These are phyloP conservation scores for Monilinia aucupariae DNA, from an alignment of 2,329 filamentous ascomycete genomes.

Conservation along the genomic window DNA sequence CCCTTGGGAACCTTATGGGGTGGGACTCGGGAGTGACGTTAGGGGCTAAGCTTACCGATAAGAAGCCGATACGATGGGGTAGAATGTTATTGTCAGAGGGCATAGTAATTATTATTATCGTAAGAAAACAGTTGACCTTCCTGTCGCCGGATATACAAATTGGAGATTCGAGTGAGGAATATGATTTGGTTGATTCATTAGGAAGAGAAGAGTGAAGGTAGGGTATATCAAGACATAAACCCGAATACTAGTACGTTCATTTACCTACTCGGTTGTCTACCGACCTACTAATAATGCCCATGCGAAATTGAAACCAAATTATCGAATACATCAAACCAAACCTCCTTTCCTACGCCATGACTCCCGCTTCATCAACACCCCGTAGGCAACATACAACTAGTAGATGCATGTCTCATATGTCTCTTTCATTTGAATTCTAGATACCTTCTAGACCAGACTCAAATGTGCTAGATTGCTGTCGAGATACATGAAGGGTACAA, in stretches of 20 bases:
- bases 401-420: too few relatives aligned
- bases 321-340: neutral
- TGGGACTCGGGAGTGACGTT: constrained; percentile 8
- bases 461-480: neutral
- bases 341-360: neutral
- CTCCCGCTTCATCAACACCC: too few relatives aligned
- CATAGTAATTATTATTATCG: neutral
- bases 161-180: too few relatives aligned
- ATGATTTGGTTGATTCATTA: too few relatives aligned
- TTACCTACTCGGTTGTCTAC: too few relatives aligned
- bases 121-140: neutral
- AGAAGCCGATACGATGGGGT: constrained; percentile 9
- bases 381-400: too few relatives aligned
- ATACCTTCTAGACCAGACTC: neutral
- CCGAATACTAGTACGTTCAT: too few relatives aligned
- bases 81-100: too few relatives aligned
- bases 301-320: constrained; percentile 12
- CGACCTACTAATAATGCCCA: too few relatives aligned
- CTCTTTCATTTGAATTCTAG: neutral
- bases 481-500: neutral
- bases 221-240: too few relatives aligned
- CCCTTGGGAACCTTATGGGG: neutral
- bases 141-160: too few relatives aligned
- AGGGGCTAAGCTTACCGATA: constrained; percentile 1
- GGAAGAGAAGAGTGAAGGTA: too few relatives aligned